phyloP scores from a whole-genome alignment of 768 basidiomycete species.

The Suillus sp. region DNA sequence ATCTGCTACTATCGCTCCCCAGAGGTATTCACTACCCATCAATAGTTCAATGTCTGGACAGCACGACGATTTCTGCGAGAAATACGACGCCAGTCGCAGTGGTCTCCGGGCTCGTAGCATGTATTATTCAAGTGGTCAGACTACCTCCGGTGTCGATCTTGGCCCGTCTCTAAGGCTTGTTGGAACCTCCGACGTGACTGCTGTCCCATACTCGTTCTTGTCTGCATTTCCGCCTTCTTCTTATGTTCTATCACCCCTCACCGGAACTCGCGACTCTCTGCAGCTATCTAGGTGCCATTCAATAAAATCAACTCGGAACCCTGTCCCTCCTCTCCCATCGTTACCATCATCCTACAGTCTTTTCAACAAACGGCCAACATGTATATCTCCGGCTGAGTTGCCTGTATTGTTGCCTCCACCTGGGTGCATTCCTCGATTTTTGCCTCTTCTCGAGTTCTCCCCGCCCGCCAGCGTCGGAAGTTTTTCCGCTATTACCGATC shows the following conservation, averaged over 20 bases:
- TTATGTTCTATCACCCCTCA: constrained; percentile 23
- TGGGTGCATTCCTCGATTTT: constrained; percentile 1
- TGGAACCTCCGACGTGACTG: constrained; percentile 15
- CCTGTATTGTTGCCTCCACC: not conserved
- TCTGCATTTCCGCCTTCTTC: constrained; percentile 25
- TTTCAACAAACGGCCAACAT: not conserved
- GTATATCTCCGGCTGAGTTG: not conserved
- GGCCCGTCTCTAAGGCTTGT: constrained; percentile 31
- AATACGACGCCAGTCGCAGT: not conserved
- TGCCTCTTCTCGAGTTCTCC: constrained; percentile 26
- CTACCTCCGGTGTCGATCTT: constrained; percentile 1
- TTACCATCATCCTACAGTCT: constrained; percentile 23
- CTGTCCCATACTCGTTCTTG: constrained; percentile 27
- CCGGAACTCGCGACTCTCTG: constrained; percentile 31
- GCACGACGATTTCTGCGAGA: constrained; percentile 17
- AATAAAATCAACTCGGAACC: constrained; percentile 18
- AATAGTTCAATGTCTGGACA: not conserved
- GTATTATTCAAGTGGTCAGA: not conserved
- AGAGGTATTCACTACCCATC: not conserved
- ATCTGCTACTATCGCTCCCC: not conserved
- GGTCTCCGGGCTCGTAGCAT: not conserved
- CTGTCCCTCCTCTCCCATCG: constrained; percentile 25
- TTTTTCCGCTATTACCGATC: constrained; percentile 12
- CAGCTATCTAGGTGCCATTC: constrained; percentile 25
- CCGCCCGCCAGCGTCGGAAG: constrained; percentile 17